Evolutionary conservation across 225 moss, liverwort and hornwort species (phyloP), one percentile per base, ranked within the genome.

Genomic region (Marchantia paleacea): DNA sequence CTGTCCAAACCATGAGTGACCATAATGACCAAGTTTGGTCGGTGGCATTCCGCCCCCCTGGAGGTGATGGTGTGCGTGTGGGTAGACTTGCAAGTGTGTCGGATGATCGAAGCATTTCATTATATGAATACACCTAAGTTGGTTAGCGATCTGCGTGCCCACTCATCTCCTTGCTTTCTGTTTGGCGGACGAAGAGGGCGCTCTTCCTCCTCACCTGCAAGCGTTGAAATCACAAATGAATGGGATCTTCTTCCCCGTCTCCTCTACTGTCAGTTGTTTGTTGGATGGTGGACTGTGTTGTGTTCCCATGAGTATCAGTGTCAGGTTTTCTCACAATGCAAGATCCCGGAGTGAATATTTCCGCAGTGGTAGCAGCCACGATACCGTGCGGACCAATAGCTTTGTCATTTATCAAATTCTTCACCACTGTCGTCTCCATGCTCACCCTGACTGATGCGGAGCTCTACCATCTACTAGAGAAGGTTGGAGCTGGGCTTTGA

Each of bases 1-100:
- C 91, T 19, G 85, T 95, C 9, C 99, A 99, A 82, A 99, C 94
- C 80, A 85, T 95, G 91, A 92, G 87, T 29, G 99, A 99, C 58
- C 99, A 99, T 85, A 84, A 83, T 24, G 92, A 99, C 78, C 99
- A 99, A 87, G 99, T 99, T 16, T 99, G 99, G 99, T 87, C 91
- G 2, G 99, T 99, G 12, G 92, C 89, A 19, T 99, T 99, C 86
- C 90, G 90, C 52, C 95, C 92, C 31, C 86, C 90, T 10, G 89
- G 89, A 72, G 92, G 91, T 12, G 90, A 92, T 53, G 92, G 91
- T 15, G 30, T 86, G 15, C 91, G 91, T 13, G 82, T 84, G 53
- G 95, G 99, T 52, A 85, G 99, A 65, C 82, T 99, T 87, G 95
- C 94, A 76, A 99, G 92, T 81, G 99, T 94, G 22, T 99, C 95